Evolutionary conservation across 371 early-diverging fungal genomes (phyloP), one percentile per base, ranked within the genome.

Genomic region (Chytridiales sp.): DNA sequence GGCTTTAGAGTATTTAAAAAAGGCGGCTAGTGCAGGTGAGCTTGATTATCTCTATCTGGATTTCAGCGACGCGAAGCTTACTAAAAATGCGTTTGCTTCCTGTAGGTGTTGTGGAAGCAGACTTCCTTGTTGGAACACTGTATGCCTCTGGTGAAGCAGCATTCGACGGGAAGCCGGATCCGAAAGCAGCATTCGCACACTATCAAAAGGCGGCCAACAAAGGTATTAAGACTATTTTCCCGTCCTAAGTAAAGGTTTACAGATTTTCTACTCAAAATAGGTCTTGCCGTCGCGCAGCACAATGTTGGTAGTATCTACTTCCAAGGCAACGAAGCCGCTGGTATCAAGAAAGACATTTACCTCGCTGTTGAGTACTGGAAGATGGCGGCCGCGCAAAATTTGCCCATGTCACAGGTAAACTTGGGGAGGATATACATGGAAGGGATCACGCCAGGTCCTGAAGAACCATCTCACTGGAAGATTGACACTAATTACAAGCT

Each of bases 201-300:
- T 61, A 56, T 32, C 17, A 34, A 17, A 34, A 42, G 29, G 61
- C 61, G 11, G 66, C 66, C 4, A 60, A 50, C 11, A 54, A 61
- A 42, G 66, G 59, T 59, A 49, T 46, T 21, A 13, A 11, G 19
- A n/a, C 3, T 52, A 13, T n/a, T n/a, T 55, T 55, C 13, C 43
- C 19, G 24, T 11, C 50, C 17, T 30, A 11, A 24, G 56, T 13
- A 8, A 13, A 9, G n/a, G 17, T 11, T 21, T 48, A 26, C 43
- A 11, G 21, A 9, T 17, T 42, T 11, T 38, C 13, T 11, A 22
- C 15, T 27, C 11, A 38, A 11, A n/a, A 21, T 27, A 64, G 66
- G 66, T 17, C 60, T 65, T 26, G 59, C 66, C 15, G 44, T 60
- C 19, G 66, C 60, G 11, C 66, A 65, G 40, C 66, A 65, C 50